phyloP scores from a whole-genome alignment of 2,329 filamentous ascomycete species.

The Fonsecaea erecta region DNA sequence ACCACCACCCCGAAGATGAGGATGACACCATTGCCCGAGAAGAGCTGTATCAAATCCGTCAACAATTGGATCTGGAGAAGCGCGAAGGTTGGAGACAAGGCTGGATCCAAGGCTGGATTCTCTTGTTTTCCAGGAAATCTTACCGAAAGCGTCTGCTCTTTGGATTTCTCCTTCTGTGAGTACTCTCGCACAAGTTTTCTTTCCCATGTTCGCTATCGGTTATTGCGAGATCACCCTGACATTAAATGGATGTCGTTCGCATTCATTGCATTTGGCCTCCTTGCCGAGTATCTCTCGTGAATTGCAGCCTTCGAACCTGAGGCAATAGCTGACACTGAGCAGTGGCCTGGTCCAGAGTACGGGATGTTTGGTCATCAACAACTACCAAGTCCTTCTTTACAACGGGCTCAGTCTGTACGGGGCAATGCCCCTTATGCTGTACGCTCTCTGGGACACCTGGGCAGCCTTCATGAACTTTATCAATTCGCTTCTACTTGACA shows the following conservation, averaged over 20 bases:
- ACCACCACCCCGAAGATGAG: constrained; percentile 40
- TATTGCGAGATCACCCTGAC: too few species aligned
- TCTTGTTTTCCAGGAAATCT: constrained; percentile 26
- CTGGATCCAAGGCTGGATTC: constrained; percentile 26
- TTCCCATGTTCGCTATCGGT: too few species aligned
- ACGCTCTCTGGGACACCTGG: constrained; percentile 46
- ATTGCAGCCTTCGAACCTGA: neutral
- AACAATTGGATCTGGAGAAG: constrained; percentile 30
- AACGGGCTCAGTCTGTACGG: constrained; percentile 47
- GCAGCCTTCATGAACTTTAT: constrained; percentile 26
- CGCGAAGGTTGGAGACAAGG: constrained; percentile 28
- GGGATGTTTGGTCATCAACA: constrained; percentile 46
- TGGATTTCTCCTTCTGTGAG: constrained; percentile 37
- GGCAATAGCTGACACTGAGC: neutral
- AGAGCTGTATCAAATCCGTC: constrained; percentile 46
- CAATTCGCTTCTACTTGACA: constrained; percentile 25
- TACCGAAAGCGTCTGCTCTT: constrained; percentile 32
- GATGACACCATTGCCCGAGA: constrained; percentile 45
- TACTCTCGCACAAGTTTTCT: constrained; percentile 36
- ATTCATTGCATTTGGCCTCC: too few species aligned
- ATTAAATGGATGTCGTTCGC: too few species aligned
- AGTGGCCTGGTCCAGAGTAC: constrained; percentile 22
- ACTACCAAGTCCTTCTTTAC: constrained; percentile 53
- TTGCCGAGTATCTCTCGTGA: neutral
- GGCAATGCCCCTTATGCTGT: constrained; percentile 51